Evolutionary conservation across 495 filamentous ascomycete species (phyloP).

Genomic region (Collariella sp.): DNA sequence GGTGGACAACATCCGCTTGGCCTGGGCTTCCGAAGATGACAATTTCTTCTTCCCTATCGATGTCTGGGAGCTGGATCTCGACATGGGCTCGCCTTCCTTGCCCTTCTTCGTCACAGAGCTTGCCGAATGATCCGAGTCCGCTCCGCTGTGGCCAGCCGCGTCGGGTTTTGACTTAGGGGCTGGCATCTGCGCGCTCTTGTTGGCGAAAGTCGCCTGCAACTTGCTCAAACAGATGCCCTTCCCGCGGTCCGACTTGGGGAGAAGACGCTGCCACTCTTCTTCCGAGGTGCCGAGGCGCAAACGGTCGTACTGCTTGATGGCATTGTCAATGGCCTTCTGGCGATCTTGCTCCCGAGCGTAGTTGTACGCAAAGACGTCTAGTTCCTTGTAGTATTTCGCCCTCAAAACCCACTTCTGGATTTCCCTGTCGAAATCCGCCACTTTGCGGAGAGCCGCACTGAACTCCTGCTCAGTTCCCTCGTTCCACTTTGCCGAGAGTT

Average conservation of each 20-base stretch:
- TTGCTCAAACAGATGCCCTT: constrained; percentile 75
- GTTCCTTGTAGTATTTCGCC: constrained; percentile 68
- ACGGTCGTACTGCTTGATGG: constrained; percentile 73
- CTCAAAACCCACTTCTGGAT: constrained; percentile 57
- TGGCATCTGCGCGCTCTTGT: constrained; percentile 48
- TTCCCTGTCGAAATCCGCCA: constrained; percentile 47
- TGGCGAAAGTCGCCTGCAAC: constrained; percentile 53
- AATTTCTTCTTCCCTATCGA: constrained; percentile 49
- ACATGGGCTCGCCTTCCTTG: constrained; percentile 45
- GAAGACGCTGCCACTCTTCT: constrained; percentile 69
- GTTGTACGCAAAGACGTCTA: constrained; percentile 72
- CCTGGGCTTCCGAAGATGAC: constrained; percentile 51
- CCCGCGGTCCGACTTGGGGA: constrained; percentile 64
- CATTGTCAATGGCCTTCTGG: constrained; percentile 71
- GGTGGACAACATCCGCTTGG: constrained; percentile 52
- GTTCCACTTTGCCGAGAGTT: constrained; percentile 48
- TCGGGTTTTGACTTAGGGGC: constrained; percentile 52
- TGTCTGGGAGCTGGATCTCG: constrained; percentile 46
- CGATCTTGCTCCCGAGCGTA: constrained; percentile 61
- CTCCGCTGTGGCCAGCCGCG: constrained; percentile 47
- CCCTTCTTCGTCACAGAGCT: constrained; percentile 21
- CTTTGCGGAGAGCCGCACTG: constrained; percentile 46
- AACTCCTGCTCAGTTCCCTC: constrained; percentile 48
- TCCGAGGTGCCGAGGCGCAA: constrained; percentile 64
- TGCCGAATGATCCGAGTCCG: constrained; percentile 38